phyloP scores from a whole-genome alignment of 1,284 basidiomycete genomes.

The Moniliophthora roreri region DNA sequence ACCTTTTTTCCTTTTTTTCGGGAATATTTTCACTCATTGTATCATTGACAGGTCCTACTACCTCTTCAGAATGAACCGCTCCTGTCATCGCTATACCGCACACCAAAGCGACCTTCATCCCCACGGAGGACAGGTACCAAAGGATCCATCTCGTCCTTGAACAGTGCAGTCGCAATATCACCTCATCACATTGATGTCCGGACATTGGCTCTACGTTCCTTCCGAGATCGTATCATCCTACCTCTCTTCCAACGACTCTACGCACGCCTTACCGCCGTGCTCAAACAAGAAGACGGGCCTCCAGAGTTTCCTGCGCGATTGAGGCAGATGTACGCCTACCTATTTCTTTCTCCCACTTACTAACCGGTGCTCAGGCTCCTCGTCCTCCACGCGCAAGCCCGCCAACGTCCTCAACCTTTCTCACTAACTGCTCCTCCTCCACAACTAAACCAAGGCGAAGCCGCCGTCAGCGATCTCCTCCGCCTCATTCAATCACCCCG shows the following conservation, averaged over 20 bases:
- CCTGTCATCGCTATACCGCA: constrained; percentile 64
- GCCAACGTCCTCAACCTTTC: constrained; percentile 49
- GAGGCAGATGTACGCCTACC: constrained; percentile 67
- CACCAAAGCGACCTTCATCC: constrained; percentile 61
- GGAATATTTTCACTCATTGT: constrained; percentile 10
- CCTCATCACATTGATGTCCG: constrained; percentile 71
- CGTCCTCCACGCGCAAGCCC: constrained; percentile 67
- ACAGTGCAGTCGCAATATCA: constrained; percentile 26
- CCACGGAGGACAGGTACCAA: constrained; percentile 51
- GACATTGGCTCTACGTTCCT: constrained; percentile 74
- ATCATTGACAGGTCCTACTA: constrained; percentile 58
- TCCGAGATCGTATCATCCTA: constrained; percentile 77
- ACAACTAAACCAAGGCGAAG: constrained; percentile 58
- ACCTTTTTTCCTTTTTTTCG: background rate
- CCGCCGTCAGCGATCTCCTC: constrained; percentile 62
- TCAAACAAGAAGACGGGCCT: constrained; percentile 51
- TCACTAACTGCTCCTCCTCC: constrained; percentile 54
- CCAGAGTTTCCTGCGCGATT: constrained; percentile 58
- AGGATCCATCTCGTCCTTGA: constrained; percentile 34
- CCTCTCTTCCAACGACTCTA: constrained; percentile 61
- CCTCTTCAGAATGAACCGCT: constrained; percentile 76
- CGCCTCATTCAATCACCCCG: constrained; percentile 51
- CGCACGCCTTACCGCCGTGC: constrained; percentile 47
- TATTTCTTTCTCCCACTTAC: background rate
- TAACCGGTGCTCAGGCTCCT: constrained; percentile 55